A percentile compares a stretch with the other conserved stretches of the same genome.
Conservation (phyloP, 805 yeast species). For the Priceomyces medius region DNA sequence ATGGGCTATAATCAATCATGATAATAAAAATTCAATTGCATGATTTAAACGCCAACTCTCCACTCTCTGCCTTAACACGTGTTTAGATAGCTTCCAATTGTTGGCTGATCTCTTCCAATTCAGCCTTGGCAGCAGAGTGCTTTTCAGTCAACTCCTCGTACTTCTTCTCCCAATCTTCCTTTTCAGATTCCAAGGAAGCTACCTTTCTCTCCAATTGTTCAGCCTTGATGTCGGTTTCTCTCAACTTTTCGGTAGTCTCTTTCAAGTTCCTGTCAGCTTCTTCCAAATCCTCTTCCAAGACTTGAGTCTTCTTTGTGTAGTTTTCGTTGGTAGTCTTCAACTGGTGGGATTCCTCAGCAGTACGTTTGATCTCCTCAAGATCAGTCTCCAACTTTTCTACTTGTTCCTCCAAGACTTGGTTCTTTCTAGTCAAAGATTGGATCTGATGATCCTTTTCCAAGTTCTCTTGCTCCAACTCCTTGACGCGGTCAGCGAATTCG, state of each 20-base stretch:
- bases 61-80: no score
- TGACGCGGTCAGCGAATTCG: constrained; percentile 74
- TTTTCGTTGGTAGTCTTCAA: constrained; percentile 88
- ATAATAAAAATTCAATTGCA: no score
- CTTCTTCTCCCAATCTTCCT: constrained; percentile 86
- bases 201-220: constrained; percentile 96
- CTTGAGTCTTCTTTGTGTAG: constrained; percentile 83
- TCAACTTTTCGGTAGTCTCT: constrained; percentile 89
- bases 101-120: constrained; percentile 93
- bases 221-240: constrained; percentile 93
- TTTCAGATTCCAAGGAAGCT: constrained; percentile 86
- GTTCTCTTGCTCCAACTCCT: constrained; percentile 88
- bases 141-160: constrained; percentile 83
- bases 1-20: no score
- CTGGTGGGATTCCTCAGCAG: constrained; percentile 87
- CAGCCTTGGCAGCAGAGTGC: constrained; percentile 82
- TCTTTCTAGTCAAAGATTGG: constrained; percentile 88
- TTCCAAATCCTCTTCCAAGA: constrained; percentile 89
- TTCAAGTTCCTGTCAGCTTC: constrained; percentile 85
- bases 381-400: constrained; percentile 77
- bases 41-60: no score
- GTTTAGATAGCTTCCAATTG: constrained; percentile 77
- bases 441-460: constrained; percentile 93
- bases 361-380: constrained; percentile 72
- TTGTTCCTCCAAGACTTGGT: constrained; percentile 80